Evolutionary conservation across 2,329 filamentous ascomycete species (phyloP).

Genomic region (Pseudocercospora fuligena): DNA sequence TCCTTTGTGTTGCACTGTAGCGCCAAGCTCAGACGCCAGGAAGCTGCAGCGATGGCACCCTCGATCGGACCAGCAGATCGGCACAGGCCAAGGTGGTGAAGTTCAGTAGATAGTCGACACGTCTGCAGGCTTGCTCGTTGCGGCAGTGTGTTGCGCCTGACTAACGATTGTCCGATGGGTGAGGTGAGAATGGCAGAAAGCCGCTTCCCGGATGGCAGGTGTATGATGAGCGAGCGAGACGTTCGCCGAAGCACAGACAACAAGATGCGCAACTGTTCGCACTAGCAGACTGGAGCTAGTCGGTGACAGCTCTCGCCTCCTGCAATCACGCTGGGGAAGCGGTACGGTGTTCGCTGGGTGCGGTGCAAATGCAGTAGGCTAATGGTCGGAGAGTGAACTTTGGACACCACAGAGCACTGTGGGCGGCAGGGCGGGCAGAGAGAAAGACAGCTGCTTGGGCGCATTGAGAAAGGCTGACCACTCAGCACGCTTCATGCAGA

Average conservation of each 20-base stretch:
- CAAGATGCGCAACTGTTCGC: conserved; percentile 8
- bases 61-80: conserved; percentile 5
- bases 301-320: background rate
- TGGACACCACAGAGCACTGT: background rate
- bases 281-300: background rate
- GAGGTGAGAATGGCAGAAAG: conserved; percentile 6
- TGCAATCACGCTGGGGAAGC: background rate
- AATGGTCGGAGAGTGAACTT: background rate
- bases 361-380: background rate
- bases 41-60: conserved; percentile 7
- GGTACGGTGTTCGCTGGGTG: background rate
- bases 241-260: conserved; percentile 6
- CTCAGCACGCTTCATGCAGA: background rate
- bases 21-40: conserved; percentile 8
- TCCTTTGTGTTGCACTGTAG: conserved; percentile 18
- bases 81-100: background rate
- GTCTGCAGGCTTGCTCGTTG: background rate
- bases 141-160: background rate
- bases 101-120: background rate
- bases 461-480: conserved; percentile 3
- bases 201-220: conserved; percentile 4
- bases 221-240: background rate
- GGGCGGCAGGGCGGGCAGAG: background rate
- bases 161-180: background rate
- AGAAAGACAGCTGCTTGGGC: background rate